phyloP scores from a whole-genome alignment of 2,329 filamentous ascomycete genomes.

The Aspergillus sp. region DNA sequence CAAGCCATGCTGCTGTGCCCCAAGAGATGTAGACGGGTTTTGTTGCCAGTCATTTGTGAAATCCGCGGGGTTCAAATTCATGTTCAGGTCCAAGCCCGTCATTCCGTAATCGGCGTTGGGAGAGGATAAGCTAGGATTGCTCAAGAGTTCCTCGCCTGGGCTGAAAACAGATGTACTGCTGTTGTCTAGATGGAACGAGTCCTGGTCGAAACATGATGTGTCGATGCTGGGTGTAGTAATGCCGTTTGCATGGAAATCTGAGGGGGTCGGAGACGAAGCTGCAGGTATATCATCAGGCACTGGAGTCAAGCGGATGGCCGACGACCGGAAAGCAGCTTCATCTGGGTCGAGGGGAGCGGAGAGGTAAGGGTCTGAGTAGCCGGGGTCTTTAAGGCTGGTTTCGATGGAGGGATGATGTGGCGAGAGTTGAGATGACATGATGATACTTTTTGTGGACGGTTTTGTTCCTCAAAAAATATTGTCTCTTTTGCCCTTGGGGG shows the following conservation, averaged over 20 bases:
- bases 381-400: conserved; percentile 25
- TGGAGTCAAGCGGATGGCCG: conserved; percentile 26
- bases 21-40: neutral
- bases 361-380: conserved; percentile 33
- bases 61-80: conserved; percentile 5
- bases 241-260: conserved; percentile 3
- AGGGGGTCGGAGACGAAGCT: conserved; percentile 8
- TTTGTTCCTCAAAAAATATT: neutral
- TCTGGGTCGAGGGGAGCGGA: conserved; percentile 33
- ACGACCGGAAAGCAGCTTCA: conserved; percentile 29
- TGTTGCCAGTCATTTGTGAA: conserved; percentile 7
- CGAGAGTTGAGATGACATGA: conserved; percentile 14
- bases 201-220: conserved; percentile 1
- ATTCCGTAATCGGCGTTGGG: conserved; percentile 16
- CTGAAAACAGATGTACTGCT: conserved; percentile 23
- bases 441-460: neutral
- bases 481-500: neutral
- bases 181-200: conserved; percentile 4
- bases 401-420: conserved; percentile 18
- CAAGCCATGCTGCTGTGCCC: neutral
- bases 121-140: conserved; percentile 21
- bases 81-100: conserved; percentile 14
- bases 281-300: conserved; percentile 9
- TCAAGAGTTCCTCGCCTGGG: conserved; percentile 22
- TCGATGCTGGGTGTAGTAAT: conserved; percentile 2